Base-by-base conservation (phyloP, 177 flowering plant species). In the Tripterygium wilfordii region DNA sequence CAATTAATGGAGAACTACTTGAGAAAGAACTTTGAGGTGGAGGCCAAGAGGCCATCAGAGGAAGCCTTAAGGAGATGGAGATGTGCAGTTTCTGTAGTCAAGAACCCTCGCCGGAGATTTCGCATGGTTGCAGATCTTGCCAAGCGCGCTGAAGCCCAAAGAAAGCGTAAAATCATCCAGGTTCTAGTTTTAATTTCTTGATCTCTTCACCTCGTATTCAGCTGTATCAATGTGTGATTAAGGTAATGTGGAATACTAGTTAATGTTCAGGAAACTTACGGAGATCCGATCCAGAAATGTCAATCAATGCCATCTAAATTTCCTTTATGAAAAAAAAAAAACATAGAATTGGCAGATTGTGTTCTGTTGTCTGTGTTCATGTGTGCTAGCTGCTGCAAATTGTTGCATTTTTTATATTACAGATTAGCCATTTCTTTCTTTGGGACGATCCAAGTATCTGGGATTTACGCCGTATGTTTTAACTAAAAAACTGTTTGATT, bases 51-150 rank as follows among this genome's bases (percentile, higher is more conserved):
- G 1, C 59, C 84, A 0, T 76, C 88, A 0, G 80, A 74, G 37
- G 88, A 81, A 21, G 80, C 77, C 5, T 27, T 68, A 18, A 44
- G 27, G 58, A 15, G 72, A 69, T 79, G 85, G 82, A 60, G 88
- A 67, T 56, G 61, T 2, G 79, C 82, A 1, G 84, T 72, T 14
- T 55, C 74, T 47, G 44, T 79, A 36, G 85, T 76, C 49, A 81
- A 76, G 68, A 81, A 81, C 51, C 82, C 73, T 0, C 61, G 72
- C 8, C 65, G 88, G 2, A 32, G 85, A 41, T 82, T 82, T 35
- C 80, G 84, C 12, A 74, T 70, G 75, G 83, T 77, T 19, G 79
- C 81, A 5, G 77, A 80, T 71, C 83, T 80, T 40, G 76, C 66
- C 16, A 71, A 73, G 41, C 73, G 87, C 3, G 64, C 71, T 24